phyloP scores from a whole-genome alignment of 805 yeast genomes.

The Cyberlindnera maritima region DNA sequence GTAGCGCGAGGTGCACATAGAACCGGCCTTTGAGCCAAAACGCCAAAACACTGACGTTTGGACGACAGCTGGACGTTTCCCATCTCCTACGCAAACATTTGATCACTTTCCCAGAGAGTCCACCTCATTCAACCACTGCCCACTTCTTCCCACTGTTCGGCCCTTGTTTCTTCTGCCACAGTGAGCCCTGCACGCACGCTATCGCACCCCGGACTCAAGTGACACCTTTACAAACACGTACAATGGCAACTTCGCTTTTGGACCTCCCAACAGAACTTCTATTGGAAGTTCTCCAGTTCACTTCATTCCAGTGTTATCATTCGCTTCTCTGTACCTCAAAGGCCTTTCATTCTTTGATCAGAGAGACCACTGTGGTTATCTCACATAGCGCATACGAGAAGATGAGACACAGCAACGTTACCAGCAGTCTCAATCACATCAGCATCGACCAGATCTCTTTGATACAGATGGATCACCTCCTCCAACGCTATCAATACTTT shows the following conservation, averaged over 20 bases:
- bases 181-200: too few relatives aligned
- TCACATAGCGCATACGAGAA: conserved; percentile 2
- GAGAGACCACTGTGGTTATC: conserved; percentile 13
- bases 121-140: too few relatives aligned
- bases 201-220: too few relatives aligned
- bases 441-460: conserved; percentile 12
- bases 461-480: conserved; percentile 2
- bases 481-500: conserved; percentile 14
- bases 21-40: not conserved
- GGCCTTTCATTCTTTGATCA: conserved; percentile 5
- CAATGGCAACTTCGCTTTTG: conserved; percentile 7
- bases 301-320: conserved; percentile 13
- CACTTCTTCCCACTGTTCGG: too few relatives aligned
- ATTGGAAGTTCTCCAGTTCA: conserved; percentile 10
- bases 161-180: too few relatives aligned
- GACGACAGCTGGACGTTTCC: too few relatives aligned
- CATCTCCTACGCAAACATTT: too few relatives aligned
- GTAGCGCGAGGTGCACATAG: conserved; percentile 1
- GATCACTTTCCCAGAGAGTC: too few relatives aligned
- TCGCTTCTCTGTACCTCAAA: conserved; percentile 12
- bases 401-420: not conserved
- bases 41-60: not conserved
- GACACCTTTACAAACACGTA: too few relatives aligned
- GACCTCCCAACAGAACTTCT: conserved; percentile 20
- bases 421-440: not conserved